Evolutionary conservation across 2,329 filamentous ascomycete genomes (phyloP), one percentile per base, ranked within the genome.

Genomic region (Paracoccidioides lutzii): DNA sequence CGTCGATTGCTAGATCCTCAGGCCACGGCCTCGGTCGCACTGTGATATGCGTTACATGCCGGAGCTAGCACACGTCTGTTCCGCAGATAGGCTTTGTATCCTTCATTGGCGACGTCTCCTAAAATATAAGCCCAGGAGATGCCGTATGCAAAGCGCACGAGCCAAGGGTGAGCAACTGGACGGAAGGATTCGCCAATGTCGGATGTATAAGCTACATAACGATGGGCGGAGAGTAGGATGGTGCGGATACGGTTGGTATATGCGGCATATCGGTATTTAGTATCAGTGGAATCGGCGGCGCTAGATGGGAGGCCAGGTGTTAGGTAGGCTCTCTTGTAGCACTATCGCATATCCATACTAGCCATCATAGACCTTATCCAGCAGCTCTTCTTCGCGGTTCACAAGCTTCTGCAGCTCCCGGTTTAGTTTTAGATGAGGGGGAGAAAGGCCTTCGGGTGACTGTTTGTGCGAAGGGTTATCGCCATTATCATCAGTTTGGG

Each of bases 101-200:
- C 91, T 71, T 98, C 93, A 67, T 96, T 85, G 38, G 81, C 79
- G 50, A 97, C 91, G 66, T 98, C 93, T 51, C 93, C 91, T 12
- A 90, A 72, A 28, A 98, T 81, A 66, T 98, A 98, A 9, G 87
- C 77, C 93, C 93, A 97, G 1, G 88, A 95, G 44, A 98, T 76
- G 51, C 82, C 91, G 67, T 98, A 98, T 5, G 93, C 93, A 50
- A 81, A 77, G 57, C 85, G 81, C 9, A 98, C 86, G 3, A 94
- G 73, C 64, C 79, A 83, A 0, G 90, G 91, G 67, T 96, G 90
- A 3, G 91, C 90, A 42, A 98, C 80, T 0, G 93, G 93, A 1
- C 93, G 83, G 73, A 98, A 98, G 0, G 88, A 94, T 72, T 98
- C 93, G 68, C 93, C 93, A 60, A 98, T 91, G 66, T 97, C 91